Conservation (phyloP, 1,139 yeast species). For the Nakaseomyces glabratus region DNA sequence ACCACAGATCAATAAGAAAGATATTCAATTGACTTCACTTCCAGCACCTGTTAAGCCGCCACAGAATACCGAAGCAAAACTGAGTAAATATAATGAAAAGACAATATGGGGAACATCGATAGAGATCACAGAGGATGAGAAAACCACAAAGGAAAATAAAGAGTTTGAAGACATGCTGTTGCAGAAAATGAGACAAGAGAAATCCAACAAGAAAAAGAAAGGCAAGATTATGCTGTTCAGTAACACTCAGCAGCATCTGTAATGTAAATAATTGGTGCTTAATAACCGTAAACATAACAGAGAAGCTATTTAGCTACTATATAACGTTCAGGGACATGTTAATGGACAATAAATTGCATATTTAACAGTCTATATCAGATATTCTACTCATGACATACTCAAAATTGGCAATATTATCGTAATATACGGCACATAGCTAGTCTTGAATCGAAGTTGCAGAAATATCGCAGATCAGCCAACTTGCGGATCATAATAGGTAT, state of each 20-base stretch:
- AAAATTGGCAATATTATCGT: too few species aligned
- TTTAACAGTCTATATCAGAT: too few species aligned
- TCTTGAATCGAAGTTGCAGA: too few species aligned
- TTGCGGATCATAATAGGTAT: too few species aligned
- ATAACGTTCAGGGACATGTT: too few species aligned
- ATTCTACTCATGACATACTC: too few species aligned
- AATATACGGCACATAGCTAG: too few species aligned
- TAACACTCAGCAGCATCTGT: slow-evolving; percentile 14
- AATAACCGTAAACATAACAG: too few species aligned
- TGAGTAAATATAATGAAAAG: slow-evolving; percentile 27
- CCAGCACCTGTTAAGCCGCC: slow-evolving; percentile 10
- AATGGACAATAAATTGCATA: too few species aligned
- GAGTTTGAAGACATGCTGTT: slow-evolving; percentile 28
- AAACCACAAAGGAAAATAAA: slow-evolving; percentile 21
- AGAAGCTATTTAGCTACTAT: too few species aligned
- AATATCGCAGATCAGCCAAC: too few species aligned
- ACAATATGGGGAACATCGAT: slow-evolving; percentile 60
- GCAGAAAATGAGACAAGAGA: slow-evolving; percentile 17
- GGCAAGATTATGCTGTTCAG: slow-evolving; percentile 26
- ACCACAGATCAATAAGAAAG: background rate
- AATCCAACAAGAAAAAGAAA: slow-evolving; percentile 16
- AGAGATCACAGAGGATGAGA: slow-evolving; percentile 31
- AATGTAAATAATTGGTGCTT: too few species aligned
- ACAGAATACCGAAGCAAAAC: slow-evolving; percentile 6
- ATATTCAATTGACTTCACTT: slow-evolving; percentile 13